Base-by-base conservation (phyloP, 2,329 filamentous ascomycete genomes). In the Pseudonectria buxi region DNA sequence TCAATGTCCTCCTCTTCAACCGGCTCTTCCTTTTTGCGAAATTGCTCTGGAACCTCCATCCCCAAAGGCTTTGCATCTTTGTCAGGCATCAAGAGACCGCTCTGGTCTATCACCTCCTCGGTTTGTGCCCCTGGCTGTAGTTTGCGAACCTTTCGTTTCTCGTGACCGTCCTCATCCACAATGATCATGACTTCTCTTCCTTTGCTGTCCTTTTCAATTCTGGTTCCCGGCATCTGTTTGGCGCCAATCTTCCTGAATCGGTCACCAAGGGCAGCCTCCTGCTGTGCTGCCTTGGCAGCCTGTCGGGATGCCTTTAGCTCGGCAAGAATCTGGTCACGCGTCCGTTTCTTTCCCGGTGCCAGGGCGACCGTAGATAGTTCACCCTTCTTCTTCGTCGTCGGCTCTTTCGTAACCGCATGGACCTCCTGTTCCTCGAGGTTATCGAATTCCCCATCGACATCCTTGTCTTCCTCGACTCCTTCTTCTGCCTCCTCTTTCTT, bases 401-500 rank as follows among this genome's bases (percentile, higher is more conserved):
- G 70, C 36, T 75, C 69, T 40, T 65, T 76, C 30, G 61, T 56
- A 10, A 78, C 56, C 4, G 71, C 65, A 30, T 70, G 65, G 4
- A 83, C 67, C 27, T 80, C 69, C 37, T 63, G 62, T 12, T 65
- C 63, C 39, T 79, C 72, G 6, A 82, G 57, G 33, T 70, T 58
- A 24, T 82, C 78, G 30, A 84, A 70, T 36, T 81, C 80, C 25
- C 81, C 79, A 35, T 90, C 84, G 14, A 82, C 62, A 47, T 62
- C 58, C 5, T 62, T 55, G 11, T 62, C 51, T 2, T 51, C 42
- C 13, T 51, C 56, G 2, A 57, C 53, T 7, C 62, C 53, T 9
- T 59, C 45, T 3, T 50, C 48, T 2, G 47, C 39, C 15, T 49
- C 37, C 3, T 53, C 44, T 22, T 56, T 49, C 7, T 51, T 54